These are phyloP conservation scores for Leishmania tarentolae DNA, from an alignment of 208 protist genomes.

Conservation along the genomic window DNA sequence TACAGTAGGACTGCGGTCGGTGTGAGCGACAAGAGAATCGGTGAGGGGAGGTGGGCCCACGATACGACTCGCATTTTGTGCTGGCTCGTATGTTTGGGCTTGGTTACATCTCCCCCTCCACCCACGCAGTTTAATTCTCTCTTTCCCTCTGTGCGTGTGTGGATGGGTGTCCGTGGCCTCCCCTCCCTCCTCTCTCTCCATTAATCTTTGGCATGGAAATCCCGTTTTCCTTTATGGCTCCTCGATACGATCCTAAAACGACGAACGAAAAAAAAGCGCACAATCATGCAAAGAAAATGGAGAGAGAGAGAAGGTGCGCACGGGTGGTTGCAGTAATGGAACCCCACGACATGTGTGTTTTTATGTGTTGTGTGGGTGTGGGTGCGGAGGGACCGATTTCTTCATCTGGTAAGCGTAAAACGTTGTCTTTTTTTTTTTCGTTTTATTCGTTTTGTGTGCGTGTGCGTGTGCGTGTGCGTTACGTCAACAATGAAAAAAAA, in stretches of 20 bases:
- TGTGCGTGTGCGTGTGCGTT: too few relatives aligned
- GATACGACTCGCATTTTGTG: neutral
- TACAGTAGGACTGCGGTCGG: neutral
- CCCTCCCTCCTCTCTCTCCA: neutral
- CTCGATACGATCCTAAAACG: neutral
- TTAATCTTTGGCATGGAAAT: neutral
- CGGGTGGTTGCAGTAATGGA: neutral
- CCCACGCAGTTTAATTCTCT: too few relatives aligned
- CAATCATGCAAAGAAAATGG: neutral
- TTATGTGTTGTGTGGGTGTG: constrained; percentile 3
- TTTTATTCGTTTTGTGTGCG: neutral
- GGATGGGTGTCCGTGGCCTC: neutral
- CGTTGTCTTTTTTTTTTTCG: neutral
- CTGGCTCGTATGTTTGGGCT: neutral
- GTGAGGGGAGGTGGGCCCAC: neutral
- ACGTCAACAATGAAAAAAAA: neutral
- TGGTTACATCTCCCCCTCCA: too few relatives aligned
- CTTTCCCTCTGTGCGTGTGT: neutral
- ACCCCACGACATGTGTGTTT: neutral
- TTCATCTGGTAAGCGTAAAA: too few relatives aligned
- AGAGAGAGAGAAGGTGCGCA: neutral
- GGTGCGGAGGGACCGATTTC: too few relatives aligned
- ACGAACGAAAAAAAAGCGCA: neutral
- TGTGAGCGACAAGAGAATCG: neutral
- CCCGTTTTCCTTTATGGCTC: constrained; percentile 1